Evolutionary conservation across 2,329 filamentous ascomycete genomes (phyloP).

Genomic region (Fusarium floridanum): DNA sequence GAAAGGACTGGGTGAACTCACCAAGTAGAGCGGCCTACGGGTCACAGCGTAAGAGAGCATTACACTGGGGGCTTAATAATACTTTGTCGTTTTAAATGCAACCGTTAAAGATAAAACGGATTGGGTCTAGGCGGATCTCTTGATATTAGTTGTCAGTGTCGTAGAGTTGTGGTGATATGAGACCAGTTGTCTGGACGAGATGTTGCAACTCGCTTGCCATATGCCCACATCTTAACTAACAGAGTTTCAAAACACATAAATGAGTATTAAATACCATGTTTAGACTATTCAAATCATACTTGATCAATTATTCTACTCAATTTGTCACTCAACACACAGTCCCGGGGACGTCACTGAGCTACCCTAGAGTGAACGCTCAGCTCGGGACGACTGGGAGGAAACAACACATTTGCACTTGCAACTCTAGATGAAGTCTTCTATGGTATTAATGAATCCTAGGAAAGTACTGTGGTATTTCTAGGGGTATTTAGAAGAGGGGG

Average conservation of each 20-base stretch:
- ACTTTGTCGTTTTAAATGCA: not conserved
- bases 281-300: not conserved
- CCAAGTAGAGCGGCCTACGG: not conserved
- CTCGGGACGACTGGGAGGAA: not conserved
- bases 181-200: not conserved
- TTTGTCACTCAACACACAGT: not conserved
- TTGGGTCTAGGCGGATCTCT: not conserved
- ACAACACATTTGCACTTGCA: not conserved
- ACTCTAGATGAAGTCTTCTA: too few relatives aligned
- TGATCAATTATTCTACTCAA: not conserved
- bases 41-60: not conserved
- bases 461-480: accelerated
- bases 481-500: too few relatives aligned
- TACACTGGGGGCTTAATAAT: not conserved
- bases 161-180: not conserved
- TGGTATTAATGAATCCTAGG: accelerated
- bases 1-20: not conserved
- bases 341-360: not conserved
- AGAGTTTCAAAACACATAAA: not conserved
- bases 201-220: constrained; percentile 8
- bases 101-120: too few relatives aligned
- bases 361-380: not conserved
- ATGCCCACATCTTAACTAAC: not conserved
- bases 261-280: accelerated
- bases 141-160: not conserved